phyloP scores from a whole-genome alignment of 257 asterid species.

The Lithospermum erythrorhizon region DNA sequence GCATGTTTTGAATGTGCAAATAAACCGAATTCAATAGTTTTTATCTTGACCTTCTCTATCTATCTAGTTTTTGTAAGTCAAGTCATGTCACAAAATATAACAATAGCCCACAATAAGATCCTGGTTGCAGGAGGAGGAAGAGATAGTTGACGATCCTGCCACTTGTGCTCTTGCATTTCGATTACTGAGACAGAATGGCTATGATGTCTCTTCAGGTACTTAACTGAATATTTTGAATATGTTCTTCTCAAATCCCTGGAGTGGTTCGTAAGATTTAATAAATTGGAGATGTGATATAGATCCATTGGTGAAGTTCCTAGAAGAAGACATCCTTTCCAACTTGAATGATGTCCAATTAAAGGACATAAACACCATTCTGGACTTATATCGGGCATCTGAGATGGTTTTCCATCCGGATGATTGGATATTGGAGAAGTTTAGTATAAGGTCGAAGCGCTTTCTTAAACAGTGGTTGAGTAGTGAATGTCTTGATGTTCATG shows the following conservation, averaged over 20 bases:
- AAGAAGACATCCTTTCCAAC: slow-evolving; percentile 29
- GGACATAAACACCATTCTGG: slow-evolving; percentile 42
- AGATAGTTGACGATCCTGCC: slow-evolving; percentile 59
- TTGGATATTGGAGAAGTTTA: slow-evolving; percentile 35
- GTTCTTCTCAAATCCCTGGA: slow-evolving; percentile 2
- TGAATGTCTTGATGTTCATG: slow-evolving; percentile 21
- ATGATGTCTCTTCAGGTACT: slow-evolving; percentile 59
- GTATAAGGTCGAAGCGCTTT: slow-evolving; percentile 29
- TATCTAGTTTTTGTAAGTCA: background rate
- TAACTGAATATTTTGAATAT: background rate
- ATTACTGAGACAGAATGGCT: slow-evolving; percentile 58
- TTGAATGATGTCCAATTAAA: slow-evolving; percentile 28
- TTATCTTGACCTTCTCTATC: background rate
- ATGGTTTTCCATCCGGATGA: slow-evolving; percentile 41
- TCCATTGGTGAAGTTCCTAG: slow-evolving; percentile 28
- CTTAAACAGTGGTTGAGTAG: slow-evolving; percentile 36
- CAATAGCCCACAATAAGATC: slow-evolving; percentile 36
- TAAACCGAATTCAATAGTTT: background rate
- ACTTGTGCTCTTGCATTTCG: slow-evolving; percentile 80
- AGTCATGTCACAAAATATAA: slow-evolving; percentile 14
- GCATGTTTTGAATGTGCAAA: slow-evolving; percentile 1
- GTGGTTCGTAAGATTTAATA: slow-evolving; percentile 5
- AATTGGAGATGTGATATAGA: slow-evolving; percentile 28
- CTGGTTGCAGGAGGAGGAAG: slow-evolving; percentile 84
- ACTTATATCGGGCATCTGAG: slow-evolving; percentile 61